Percentiles rank a stretch among this genome's conserved stretches.
phyloP scores from a whole-genome alignment of 129 eudicot species.

The Erigeron canadensis region DNA sequence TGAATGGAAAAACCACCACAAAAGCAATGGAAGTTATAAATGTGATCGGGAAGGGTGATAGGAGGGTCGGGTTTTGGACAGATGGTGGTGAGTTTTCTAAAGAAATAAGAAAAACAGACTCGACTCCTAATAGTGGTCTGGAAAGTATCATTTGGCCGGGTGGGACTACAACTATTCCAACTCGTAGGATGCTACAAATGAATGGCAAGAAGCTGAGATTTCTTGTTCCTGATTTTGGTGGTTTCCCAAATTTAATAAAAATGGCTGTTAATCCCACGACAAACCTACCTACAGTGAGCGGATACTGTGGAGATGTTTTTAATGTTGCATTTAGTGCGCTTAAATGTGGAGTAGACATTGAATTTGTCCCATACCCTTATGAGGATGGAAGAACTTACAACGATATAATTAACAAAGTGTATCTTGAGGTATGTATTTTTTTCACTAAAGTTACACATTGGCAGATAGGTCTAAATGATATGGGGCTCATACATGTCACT shows the following conservation, averaged over 20 bases:
- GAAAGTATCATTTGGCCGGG: conserved; percentile 36
- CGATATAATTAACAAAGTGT: conserved; percentile 9
- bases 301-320: conserved; percentile 45
- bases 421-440: not conserved
- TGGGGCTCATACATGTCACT: no score
- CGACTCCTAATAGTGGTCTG: not conserved
- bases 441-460: no score
- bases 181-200: conserved; percentile 30
- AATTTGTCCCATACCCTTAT: not conserved
- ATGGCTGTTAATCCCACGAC: conserved; percentile 7
- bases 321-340: conserved; percentile 23
- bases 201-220: conserved; percentile 32
- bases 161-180: conserved; percentile 15
- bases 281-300: conserved; percentile 5
- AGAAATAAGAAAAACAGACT: not conserved
- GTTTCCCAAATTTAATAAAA: conserved; percentile 24
- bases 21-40: not conserved
- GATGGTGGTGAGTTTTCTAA: conserved; percentile 15
- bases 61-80: conserved; percentile 38
- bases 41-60: conserved; percentile 16
- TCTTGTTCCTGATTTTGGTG: conserved; percentile 20
- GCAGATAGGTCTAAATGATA: no score
- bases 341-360: conserved; percentile 2
- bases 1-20: conserved; percentile 7
- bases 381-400: conserved; percentile 13